Evolutionary conservation across 2,329 filamentous ascomycete genomes (phyloP).

Genomic region (Arachnopeziza araneosa): DNA sequence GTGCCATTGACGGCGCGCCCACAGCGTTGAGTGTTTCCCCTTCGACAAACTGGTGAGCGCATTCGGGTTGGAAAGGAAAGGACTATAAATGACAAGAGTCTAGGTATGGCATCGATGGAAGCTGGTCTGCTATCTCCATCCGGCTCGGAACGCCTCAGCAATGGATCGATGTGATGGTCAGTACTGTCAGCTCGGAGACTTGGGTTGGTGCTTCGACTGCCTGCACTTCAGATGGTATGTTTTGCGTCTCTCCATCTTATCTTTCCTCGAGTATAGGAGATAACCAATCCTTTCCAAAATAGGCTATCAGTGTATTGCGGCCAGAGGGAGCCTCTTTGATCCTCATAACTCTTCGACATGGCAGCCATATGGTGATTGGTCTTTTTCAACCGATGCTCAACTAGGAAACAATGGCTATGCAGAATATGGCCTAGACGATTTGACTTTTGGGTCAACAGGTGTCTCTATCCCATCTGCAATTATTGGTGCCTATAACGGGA

Average conservation of each 20-base stretch:
- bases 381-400: slow-evolving; percentile 52
- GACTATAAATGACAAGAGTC: background rate
- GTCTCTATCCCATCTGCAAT: slow-evolving; percentile 35
- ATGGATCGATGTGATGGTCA: slow-evolving; percentile 52
- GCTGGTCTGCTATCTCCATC: slow-evolving; percentile 66
- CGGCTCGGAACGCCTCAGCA: slow-evolving; percentile 49
- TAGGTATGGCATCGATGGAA: slow-evolving; percentile 61
- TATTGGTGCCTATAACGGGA: slow-evolving; percentile 38
- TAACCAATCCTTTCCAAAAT: slow-evolving; percentile 10
- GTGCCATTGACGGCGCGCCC: slow-evolving; percentile 4
- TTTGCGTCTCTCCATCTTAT: background rate
- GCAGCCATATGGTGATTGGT: slow-evolving; percentile 31
- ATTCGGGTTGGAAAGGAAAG: background rate
- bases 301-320: slow-evolving; percentile 47
- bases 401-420: slow-evolving; percentile 57
- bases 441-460: slow-evolving; percentile 25
- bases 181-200: slow-evolving; percentile 64
- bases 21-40: slow-evolving; percentile 24
- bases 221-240: slow-evolving; percentile 36
- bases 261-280: background rate
- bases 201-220: slow-evolving; percentile 60
- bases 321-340: slow-evolving; percentile 56
- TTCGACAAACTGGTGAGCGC: slow-evolving; percentile 24
- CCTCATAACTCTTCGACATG: slow-evolving; percentile 50
- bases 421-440: slow-evolving; percentile 52